Conservation (phyloP, 2,329 filamentous ascomycete genomes). For the Diaporthe ilicicola region DNA sequence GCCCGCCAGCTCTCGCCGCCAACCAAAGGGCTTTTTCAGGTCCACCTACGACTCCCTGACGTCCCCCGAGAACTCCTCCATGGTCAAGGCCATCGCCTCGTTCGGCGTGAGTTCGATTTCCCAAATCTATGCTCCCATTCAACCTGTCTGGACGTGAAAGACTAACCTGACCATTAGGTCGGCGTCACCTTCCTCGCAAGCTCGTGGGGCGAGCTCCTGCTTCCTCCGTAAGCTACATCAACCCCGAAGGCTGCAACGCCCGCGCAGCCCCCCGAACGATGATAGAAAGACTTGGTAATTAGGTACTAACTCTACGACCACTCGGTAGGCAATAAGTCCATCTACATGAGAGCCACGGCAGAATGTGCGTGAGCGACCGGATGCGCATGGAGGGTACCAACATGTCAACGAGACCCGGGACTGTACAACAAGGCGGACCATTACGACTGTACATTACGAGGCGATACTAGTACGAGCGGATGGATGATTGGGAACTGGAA, state of each 20-base stretch:
- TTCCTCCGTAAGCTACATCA: conserved; percentile 54
- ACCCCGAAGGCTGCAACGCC: background rate
- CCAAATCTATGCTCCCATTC: background rate
- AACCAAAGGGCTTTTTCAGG: conserved; percentile 60
- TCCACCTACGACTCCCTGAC: conserved; percentile 66
- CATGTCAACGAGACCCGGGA: background rate
- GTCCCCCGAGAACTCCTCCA: conserved; percentile 68
- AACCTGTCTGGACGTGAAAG: background rate
- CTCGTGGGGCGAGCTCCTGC: conserved; percentile 65
- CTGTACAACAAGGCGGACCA: conserved; percentile 6
- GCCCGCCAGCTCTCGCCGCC: conserved; percentile 51
- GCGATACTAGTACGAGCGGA: background rate
- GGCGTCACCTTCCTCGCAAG: conserved; percentile 68
- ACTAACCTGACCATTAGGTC: conserved; percentile 47
- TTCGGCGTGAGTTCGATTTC: conserved; percentile 60
- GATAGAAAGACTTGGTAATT: background rate
- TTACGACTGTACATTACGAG: conserved; percentile 5
- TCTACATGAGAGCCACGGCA: background rate
- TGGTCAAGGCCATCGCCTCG: conserved; percentile 68
- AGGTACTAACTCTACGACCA: background rate
- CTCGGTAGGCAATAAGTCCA: background rate
- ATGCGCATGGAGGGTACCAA: background rate
- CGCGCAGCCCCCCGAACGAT: background rate
- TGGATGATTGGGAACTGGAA: background rate
- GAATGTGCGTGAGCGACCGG: too few species aligned